A percentile compares a stretch with the other conserved stretches of the same genome.
phyloP scores from a whole-genome alignment of 495 filamentous ascomycete genomes.

The Ramalina intermedia region DNA sequence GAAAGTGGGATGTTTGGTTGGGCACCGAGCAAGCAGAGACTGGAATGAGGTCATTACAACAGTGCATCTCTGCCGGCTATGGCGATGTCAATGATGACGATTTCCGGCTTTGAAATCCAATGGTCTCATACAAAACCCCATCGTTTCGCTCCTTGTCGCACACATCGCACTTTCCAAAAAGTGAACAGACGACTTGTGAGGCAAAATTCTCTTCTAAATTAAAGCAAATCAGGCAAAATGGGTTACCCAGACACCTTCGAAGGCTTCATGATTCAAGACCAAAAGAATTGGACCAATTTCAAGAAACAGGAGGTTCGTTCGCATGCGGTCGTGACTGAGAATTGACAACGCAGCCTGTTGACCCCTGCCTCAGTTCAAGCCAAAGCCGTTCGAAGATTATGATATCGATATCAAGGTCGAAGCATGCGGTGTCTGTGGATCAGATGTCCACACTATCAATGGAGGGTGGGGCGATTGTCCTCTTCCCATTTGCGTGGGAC shows the following conservation, averaged over 20 bases:
- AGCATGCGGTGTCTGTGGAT: slow-evolving; percentile 66
- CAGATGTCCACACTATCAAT: slow-evolving; percentile 64
- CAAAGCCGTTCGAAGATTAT: slow-evolving; percentile 62
- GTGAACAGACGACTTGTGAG: too few relatives aligned
- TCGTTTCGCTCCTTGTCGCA: too few relatives aligned
- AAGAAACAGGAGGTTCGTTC: slow-evolving; percentile 45
- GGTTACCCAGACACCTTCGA: slow-evolving; percentile 63
- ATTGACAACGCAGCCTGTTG: not conserved
- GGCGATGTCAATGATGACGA: too few relatives aligned
- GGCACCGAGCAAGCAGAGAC: too few relatives aligned
- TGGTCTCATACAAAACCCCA: too few relatives aligned
- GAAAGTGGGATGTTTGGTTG: too few relatives aligned
- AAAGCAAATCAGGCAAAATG: slow-evolving; percentile 32
- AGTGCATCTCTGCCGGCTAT: too few relatives aligned
- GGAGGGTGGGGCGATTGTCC: slow-evolving; percentile 61
- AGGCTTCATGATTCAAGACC: slow-evolving; percentile 55
- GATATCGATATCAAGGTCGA: slow-evolving; percentile 63
- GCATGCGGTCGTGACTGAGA: not conserved
- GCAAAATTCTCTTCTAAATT: not conserved
- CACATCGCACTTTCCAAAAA: too few relatives aligned
- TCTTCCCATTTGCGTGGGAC: slow-evolving; percentile 58
- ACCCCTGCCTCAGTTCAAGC: slow-evolving; percentile 41
- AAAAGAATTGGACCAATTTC: slow-evolving; percentile 46
- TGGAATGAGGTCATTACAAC: too few relatives aligned
- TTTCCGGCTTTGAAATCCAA: too few relatives aligned